Base-by-base conservation (phyloP, 2,329 filamentous ascomycete species). In the Rhinocladiella mackenziei region DNA sequence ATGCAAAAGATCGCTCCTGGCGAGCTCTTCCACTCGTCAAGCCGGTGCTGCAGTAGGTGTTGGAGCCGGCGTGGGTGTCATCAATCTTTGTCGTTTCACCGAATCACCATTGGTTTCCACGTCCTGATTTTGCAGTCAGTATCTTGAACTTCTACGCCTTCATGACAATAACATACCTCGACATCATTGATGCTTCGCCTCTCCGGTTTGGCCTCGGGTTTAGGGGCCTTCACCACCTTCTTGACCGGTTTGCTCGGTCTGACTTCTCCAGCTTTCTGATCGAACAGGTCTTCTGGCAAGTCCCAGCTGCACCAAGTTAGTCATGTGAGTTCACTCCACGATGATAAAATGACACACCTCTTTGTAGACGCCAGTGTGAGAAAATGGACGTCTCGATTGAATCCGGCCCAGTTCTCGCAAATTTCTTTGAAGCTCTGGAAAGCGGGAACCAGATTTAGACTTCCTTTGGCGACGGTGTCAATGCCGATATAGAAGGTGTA, bases 401-500 rank as follows among this genome's bases (percentile, higher is more conserved):
- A 94, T 45, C 83, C 81, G 33, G 83, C 73, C 80, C 86, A 92
- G 28, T 74, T 75, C 26, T 74, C 83, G 65, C 89, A 94, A 39
- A 84, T 77, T n/a, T 77, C 74, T 69, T 89, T 94, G 72, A 96
- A 98, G 43, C 88, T 81, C 41, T 84, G 77, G 19, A 94, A 89
- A 57, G 92, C 84, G 58, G 78, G 84, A 14, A 89, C 74, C 30
- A 76, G 73, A 56, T 76, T 72, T 50, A 76, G 61, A 32, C 70
- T 71, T 45, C 71, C 70, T 17, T 70, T 67, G 22, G 67, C 64
- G 47, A 67, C 69, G 65, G 59, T 55, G 58, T 55, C 51, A 43
- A 58, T 62, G 53, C 92, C 92, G 60, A 98, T 88, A 62, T 97
- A 98, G 64, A 89, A 91, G 1, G 89, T 96, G 17, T 88, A 89